Base-by-base conservation (phyloP, 108 stramenopile genomes). In the Fistulifera pelliculosa region DNA sequence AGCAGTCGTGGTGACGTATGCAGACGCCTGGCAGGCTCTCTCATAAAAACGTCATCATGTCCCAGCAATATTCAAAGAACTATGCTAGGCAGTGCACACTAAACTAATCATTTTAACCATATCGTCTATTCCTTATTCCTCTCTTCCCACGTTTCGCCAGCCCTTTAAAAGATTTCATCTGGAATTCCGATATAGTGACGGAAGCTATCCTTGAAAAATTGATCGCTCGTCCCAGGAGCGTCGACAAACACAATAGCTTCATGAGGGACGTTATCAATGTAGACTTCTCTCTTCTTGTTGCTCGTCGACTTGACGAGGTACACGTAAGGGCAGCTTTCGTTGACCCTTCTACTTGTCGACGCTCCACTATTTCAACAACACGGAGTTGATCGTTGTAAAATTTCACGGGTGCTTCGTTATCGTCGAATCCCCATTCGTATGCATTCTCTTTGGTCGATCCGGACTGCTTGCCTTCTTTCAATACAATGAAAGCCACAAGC, bases 161-260 rank as follows among this genome's bases (percentile, higher is more conserved):
- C 74, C 68, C 23, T 77, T 14, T 3, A 79, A 54, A 76, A 80
- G 16, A 85, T 64, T 12, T 74, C 60, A 47, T 85, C 77, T 1
- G 79, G 76, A 52, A 85, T 68, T 16, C 50, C 64, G 61, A 85
- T 78, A 38, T 80, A 75, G 51, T 85, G 83, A 14, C 79, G 74
- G 38, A 80, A 85, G 1, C 68, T 56, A 21, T 61, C 35, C 11
- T 27, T 18, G 21, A 49, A 40, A 39, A 64, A 53, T 49, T 69
- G 67, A 56, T 77, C 76, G 27, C 70, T 47, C 1, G 65, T 69
- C 10, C 38, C 60, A 1, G 71, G 73, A 21, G 42, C 55, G 54
- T 90, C 81, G 25, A 70, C 54, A 48, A 90, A 83, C 0, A 73
- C 56, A 47, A 89, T 72, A 2, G 87, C 82, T 1, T 68, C 56